These are phyloP conservation scores for Pichia gijzeniarum DNA, from an alignment of 805 yeast species.

Conservation along the genomic window DNA sequence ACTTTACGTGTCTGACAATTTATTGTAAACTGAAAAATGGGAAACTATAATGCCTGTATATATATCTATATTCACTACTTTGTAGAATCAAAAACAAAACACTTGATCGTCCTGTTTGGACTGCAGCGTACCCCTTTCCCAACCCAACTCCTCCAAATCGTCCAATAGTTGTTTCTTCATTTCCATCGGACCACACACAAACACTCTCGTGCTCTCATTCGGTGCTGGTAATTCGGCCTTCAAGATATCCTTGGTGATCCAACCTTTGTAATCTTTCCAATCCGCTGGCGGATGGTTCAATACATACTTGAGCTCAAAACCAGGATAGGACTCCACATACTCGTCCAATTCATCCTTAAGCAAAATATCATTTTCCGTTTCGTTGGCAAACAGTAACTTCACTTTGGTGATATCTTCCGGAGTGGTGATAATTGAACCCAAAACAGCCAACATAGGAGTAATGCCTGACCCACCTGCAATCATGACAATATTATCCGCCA, in stretches of 20 bases:
- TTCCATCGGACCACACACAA: slow-evolving; percentile 70
- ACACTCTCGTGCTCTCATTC: slow-evolving; percentile 44
- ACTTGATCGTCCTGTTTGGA: slow-evolving; percentile 33
- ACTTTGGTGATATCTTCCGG: slow-evolving; percentile 60
- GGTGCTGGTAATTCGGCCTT: slow-evolving; percentile 47
- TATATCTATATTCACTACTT: background rate
- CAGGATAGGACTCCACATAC: slow-evolving; percentile 54
- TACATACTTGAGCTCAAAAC: slow-evolving; percentile 54
- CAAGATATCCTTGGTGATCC: slow-evolving; percentile 52
- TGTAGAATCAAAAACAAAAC: slow-evolving; percentile 26
- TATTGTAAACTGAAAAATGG: too few relatives aligned
- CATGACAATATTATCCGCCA: slow-evolving; percentile 57
- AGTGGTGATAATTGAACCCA: slow-evolving; percentile 62
- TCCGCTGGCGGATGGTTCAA: slow-evolving; percentile 41
- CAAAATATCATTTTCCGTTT: slow-evolving; percentile 69
- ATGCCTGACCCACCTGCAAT: slow-evolving; percentile 88
- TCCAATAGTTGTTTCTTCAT: slow-evolving; percentile 51
- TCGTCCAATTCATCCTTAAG: slow-evolving; percentile 69
- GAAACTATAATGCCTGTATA: too few relatives aligned
- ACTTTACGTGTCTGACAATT: too few relatives aligned
- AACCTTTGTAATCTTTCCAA: slow-evolving; percentile 54
- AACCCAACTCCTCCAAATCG: slow-evolving; percentile 54
- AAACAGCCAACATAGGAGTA: slow-evolving; percentile 81
- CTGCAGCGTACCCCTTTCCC: slow-evolving; percentile 35
- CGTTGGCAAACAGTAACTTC: slow-evolving; percentile 63